A percentile compares a stretch with the other conserved stretches of the same genome.
Evolutionary conservation across 345 rosid species (phyloP).

Genomic region (Euclidium syriacum): DNA sequence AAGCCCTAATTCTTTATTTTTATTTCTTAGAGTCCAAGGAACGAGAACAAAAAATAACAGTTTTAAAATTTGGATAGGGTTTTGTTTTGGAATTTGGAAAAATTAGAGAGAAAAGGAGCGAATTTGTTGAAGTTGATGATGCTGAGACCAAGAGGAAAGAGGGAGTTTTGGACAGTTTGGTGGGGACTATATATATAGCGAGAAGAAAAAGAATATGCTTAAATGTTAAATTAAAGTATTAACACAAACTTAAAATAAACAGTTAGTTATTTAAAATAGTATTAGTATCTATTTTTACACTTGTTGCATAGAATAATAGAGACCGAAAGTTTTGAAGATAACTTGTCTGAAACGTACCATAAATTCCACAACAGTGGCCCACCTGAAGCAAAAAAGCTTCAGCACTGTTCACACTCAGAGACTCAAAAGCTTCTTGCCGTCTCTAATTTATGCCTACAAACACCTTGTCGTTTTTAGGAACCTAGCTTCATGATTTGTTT

Average conservation of each 20-base stretch:
- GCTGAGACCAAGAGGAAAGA: not conserved
- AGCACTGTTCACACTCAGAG: constrained; percentile 18
- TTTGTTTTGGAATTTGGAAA: not conserved
- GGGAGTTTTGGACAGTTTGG: constrained; percentile 16
- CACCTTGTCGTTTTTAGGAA: not conserved
- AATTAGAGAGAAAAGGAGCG: not conserved
- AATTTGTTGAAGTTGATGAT: not conserved
- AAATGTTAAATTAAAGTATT: constrained; percentile 4
- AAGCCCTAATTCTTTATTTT: not conserved
- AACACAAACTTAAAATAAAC: not conserved
- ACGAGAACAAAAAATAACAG: not conserved
- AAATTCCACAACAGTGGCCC: constrained; percentile 61
- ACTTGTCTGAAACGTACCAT: constrained; percentile 44
- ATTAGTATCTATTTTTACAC: not conserved
- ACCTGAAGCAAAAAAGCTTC: constrained; percentile 21
- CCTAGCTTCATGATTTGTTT: not conserved
- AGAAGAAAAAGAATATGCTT: not conserved
- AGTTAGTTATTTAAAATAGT: not conserved
- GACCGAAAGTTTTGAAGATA: constrained; percentile 66
- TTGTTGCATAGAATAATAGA: constrained; percentile 20
- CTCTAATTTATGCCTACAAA: not conserved
- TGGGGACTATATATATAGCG: constrained; percentile 10
- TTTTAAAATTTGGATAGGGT: no score
- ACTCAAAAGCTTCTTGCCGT: not conserved
- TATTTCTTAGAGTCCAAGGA: constrained; percentile 8